A percentile compares a stretch with the other conserved stretches of the same genome.
Evolutionary conservation across 2,329 filamentous ascomycete species (phyloP).

Genomic region (Sporothrix sp.): DNA sequence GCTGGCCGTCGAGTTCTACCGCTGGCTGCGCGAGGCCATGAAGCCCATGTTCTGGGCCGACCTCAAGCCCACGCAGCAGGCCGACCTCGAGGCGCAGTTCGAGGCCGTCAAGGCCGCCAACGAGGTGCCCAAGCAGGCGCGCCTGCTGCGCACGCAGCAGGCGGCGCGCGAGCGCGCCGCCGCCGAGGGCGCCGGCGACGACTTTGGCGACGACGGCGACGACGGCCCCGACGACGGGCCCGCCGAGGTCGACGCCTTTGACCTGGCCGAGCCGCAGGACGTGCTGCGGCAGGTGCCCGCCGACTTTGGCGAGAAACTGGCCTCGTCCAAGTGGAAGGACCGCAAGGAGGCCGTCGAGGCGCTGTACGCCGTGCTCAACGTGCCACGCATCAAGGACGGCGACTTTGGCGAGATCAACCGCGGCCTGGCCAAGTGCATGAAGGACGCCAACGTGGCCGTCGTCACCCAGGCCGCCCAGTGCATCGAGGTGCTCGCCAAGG

Average conservation of each 20-base stretch:
- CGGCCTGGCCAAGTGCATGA: slow-evolving; percentile 90
- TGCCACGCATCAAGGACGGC: slow-evolving; percentile 84
- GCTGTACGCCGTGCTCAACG: slow-evolving; percentile 64
- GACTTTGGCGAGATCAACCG: slow-evolving; percentile 78
- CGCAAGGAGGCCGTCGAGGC: slow-evolving; percentile 88
- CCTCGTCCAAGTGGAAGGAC: slow-evolving; percentile 96
- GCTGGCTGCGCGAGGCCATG: slow-evolving; percentile 96
- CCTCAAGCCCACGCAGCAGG: slow-evolving; percentile 88
- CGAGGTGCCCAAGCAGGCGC: slow-evolving; percentile 84
- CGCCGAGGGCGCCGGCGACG: slow-evolving; percentile 49
- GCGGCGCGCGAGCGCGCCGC: slow-evolving; percentile 64
- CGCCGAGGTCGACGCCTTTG: slow-evolving; percentile 68
- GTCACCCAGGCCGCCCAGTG: slow-evolving; percentile 90
- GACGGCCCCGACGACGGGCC: slow-evolving; percentile 51
- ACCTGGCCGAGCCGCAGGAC: slow-evolving; percentile 79
- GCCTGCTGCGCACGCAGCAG: slow-evolving; percentile 81
- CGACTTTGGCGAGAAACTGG: slow-evolving; percentile 73
- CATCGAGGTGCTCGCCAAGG: slow-evolving; percentile 80
- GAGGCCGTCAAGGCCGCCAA: slow-evolving; percentile 69
- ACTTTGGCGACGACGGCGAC: slow-evolving; percentile 49
- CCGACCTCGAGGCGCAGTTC: slow-evolving; percentile 86
- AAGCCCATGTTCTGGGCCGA: slow-evolving; percentile 97
- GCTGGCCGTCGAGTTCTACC: slow-evolving; percentile 85
- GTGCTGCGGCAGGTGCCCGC: slow-evolving; percentile 71
- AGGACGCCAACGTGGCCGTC: slow-evolving; percentile 93